Evolutionary conservation across 169 alveolate genomes (phyloP).

Genomic region (Cryptosporidium parvum): DNA sequence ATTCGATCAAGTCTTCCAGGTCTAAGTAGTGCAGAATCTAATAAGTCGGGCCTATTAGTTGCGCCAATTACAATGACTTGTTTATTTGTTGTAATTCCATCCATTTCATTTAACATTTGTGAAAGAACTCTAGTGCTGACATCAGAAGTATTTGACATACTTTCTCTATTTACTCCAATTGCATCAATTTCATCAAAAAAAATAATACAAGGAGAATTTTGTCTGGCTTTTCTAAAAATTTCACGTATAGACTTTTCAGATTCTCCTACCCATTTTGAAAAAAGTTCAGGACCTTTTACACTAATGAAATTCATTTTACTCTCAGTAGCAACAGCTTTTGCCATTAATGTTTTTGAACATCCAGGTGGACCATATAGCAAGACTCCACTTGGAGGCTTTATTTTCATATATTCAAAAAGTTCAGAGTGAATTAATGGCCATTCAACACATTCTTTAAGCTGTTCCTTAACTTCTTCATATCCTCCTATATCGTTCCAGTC

Average conservation of each 20-base stretch:
- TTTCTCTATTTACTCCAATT: slow-evolving; percentile 91
- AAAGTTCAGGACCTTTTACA: slow-evolving; percentile 99
- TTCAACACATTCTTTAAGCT: slow-evolving; percentile 95
- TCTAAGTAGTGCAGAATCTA: slow-evolving; percentile 96
- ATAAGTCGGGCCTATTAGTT: slow-evolving; percentile 97
- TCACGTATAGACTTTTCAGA: slow-evolving; percentile 96
- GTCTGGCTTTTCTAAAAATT: slow-evolving; percentile 95
- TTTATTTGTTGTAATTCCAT: slow-evolving; percentile 91
- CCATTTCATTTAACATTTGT: slow-evolving; percentile 98
- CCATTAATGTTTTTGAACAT: slow-evolving; percentile 98
- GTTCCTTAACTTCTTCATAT: slow-evolving; percentile 91
- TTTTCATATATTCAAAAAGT: slow-evolving; percentile 88
- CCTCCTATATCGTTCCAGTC: slow-evolving; percentile 99
- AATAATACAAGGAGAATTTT: slow-evolving; percentile 89
- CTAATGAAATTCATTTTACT: slow-evolving; percentile 97
- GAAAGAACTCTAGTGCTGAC: slow-evolving; percentile 97
- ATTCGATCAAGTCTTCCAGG: slow-evolving; percentile 99
- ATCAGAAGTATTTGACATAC: slow-evolving; percentile 79
- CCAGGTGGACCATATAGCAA: slow-evolving; percentile 99
- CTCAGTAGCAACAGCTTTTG: slow-evolving; percentile 99
- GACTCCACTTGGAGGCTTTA: slow-evolving; percentile 96
- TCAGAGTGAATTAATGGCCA: slow-evolving; percentile 96
- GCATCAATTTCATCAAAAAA: slow-evolving; percentile 99
- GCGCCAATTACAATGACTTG: slow-evolving; percentile 98
- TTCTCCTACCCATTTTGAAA: slow-evolving; percentile 99